Evolutionary conservation across 1,284 basidiomycete species (phyloP), one percentile per base, ranked within the genome.

Genomic region (Somion occarium): DNA sequence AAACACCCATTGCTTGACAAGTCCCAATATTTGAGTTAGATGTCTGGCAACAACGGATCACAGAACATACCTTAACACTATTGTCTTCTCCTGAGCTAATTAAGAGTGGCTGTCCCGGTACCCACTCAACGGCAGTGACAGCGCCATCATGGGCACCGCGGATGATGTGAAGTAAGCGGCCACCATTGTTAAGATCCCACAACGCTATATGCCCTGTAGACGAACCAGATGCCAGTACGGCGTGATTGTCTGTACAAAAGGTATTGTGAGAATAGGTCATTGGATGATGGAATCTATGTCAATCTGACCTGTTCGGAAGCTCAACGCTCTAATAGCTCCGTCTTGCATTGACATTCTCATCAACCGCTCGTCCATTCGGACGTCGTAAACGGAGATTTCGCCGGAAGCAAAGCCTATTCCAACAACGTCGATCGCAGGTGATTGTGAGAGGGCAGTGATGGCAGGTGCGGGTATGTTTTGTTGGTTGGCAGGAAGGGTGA

Each of bases 381-480:
- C 80, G 65, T 99, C 96, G 61, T 94, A 88, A 5, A 99, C 76
- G 0, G 88, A 85, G 30, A 98, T 85, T 59, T 90, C 84, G 37
- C 97, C 96, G 3, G 91, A 91, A 0, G 85, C 75, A 62, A 92
- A 94, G 0, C 94, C 96, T 49, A 98, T 75, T 12, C 91, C 97
- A 25, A 99, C 77, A 4, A 99, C 91, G 62, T 99, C 97, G 50
- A 99, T 87, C 4, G 96, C 97, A 15, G 97, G 96, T 9, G 93
- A 94, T 64, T 98, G 97, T 0, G 83, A 82, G 42, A 99, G 67
- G 2, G 84, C 74, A 1, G 91, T 93, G 55, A 98, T 82, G 1
- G 87, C 75, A 41, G 64, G 58, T 30, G 75, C 68, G n/a, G 72
- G 73, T 69, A 52, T 70, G 61, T 53, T 55, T 22, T 55, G 56